A percentile compares a stretch with the other conserved stretches of the same genome.
These are phyloP conservation scores for Aschersonia sp. DNA, from an alignment of 2,329 filamentous ascomycete genomes.

Conservation along the genomic window DNA sequence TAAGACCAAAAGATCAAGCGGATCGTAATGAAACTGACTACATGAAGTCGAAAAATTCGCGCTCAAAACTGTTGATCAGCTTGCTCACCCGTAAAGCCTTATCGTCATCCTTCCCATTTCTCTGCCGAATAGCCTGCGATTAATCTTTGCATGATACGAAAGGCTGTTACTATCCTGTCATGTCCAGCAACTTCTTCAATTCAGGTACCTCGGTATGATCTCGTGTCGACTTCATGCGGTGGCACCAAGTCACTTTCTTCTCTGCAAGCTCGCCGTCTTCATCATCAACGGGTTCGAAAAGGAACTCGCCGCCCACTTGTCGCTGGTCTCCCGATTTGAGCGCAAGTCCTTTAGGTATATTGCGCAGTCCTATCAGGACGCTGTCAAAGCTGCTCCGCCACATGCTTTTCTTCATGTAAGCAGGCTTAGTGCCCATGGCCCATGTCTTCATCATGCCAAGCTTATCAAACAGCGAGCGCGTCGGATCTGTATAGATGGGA, in stretches of 20 bases:
- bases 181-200: slow-evolving; percentile 46
- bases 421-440: slow-evolving; percentile 42
- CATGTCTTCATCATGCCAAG: slow-evolving; percentile 57
- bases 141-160: too few species aligned
- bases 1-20: not conserved
- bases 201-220: slow-evolving; percentile 63
- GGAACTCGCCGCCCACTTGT: slow-evolving; percentile 64
- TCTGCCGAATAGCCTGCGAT: too few species aligned
- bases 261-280: slow-evolving; percentile 19
- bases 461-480: slow-evolving; percentile 46
- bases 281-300: slow-evolving; percentile 46
- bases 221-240: slow-evolving; percentile 66
- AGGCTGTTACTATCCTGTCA: slow-evolving; percentile 12
- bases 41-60: too few species aligned
- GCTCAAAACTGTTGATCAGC: too few species aligned
- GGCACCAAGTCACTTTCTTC: slow-evolving; percentile 62
- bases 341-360: slow-evolving; percentile 41
- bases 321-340: slow-evolving; percentile 50
- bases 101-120: too few species aligned
- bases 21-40: not conserved
- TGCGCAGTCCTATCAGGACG: slow-evolving; percentile 44
- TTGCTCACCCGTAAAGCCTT: too few species aligned
- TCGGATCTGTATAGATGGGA: slow-evolving; percentile 67
- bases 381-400: slow-evolving; percentile 33
- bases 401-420: slow-evolving; percentile 47